Evolutionary conservation across 148 eudicot species (phyloP), one percentile per base, ranked within the genome.

Genomic region (Arctostaphylos glauca): DNA sequence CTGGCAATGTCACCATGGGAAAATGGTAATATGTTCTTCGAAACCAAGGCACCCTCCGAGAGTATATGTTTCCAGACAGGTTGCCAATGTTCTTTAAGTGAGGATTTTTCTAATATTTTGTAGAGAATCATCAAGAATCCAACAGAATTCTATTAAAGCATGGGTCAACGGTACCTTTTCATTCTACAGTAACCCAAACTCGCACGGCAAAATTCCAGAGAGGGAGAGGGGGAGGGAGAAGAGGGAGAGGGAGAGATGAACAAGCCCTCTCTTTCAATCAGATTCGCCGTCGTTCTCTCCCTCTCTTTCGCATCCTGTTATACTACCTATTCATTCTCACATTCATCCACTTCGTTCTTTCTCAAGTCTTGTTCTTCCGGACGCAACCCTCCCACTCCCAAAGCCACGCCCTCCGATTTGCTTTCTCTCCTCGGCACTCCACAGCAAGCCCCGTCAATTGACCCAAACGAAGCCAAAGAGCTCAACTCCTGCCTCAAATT

Each of bases 401-500:
- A 88, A 86, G 98, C 99, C 80, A 86, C 95, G 16, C 85, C 90
- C 78, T 79, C 87, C 9, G 98, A 96, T 88, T 52, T 96, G 3
- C 92, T 96, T 82, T 78, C 94, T 72, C 86, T 96, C 64, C 94
- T 96, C 41, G 95, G 93, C 75, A 85, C 98, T 19, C 81, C 88
- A 1, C 52, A 83, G 58, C 90, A 85, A 23, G 91, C 98, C 82
- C 66, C 89, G 14, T 79, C 83, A 1, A 83, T 96, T 46, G 54
- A 93, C 79, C 87, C 91, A 0, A 5, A 0, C 10, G 85, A 49
- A 4, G 95, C 97, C 6, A 81, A 76, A 8, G 9, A 92, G 13
- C 92, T 94, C 68, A 66, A 84, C 6, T 93, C 99, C 19, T 96
- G 99, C 83, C 81, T 96, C 88, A 93, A 84, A 67, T 96, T 96